Conservation (phyloP, 305 asterid species). For the Rubia peregrina region DNA sequence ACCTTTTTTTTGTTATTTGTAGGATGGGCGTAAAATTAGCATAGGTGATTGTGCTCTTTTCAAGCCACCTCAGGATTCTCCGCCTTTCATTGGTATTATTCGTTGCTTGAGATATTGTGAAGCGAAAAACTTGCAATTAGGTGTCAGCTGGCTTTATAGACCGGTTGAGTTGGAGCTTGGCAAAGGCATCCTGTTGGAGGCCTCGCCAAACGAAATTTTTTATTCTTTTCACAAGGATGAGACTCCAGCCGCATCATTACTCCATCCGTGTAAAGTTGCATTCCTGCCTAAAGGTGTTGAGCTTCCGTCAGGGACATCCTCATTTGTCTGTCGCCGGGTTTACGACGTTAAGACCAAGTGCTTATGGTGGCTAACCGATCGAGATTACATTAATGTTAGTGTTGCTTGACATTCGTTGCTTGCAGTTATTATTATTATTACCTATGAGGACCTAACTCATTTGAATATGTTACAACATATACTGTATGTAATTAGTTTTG, state of each 20-base stretch:
- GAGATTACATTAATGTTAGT: conserved; percentile 76
- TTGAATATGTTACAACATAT: neutral
- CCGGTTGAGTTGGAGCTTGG: conserved; percentile 83
- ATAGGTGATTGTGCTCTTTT: conserved; percentile 93
- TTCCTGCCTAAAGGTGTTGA: conserved; percentile 88
- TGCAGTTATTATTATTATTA: neutral
- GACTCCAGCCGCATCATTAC: conserved; percentile 77
- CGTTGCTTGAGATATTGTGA: conserved; percentile 38
- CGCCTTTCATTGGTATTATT: conserved; percentile 75
- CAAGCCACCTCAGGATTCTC: conserved; percentile 69
- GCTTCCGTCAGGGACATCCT: conserved; percentile 73
- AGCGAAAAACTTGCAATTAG: conserved; percentile 51
- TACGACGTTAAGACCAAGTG: conserved; percentile 71
- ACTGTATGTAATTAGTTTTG: neutral
- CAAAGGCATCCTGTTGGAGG: conserved; percentile 57
- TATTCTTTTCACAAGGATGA: conserved; percentile 54
- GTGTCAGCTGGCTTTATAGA: conserved; percentile 92
- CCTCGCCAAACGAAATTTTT: conserved; percentile 65
- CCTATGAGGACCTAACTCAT: neutral
- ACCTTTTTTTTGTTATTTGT: conserved; percentile 14
- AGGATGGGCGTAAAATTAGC: conserved; percentile 79
- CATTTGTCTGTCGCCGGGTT: conserved; percentile 80
- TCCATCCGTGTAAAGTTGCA: conserved; percentile 98
- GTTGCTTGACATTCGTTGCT: conserved; percentile 11
- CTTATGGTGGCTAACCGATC: conserved; percentile 92